Evolutionary conservation across 2,329 filamentous ascomycete genomes (phyloP).

Genomic region (Sporothrix sp.): DNA sequence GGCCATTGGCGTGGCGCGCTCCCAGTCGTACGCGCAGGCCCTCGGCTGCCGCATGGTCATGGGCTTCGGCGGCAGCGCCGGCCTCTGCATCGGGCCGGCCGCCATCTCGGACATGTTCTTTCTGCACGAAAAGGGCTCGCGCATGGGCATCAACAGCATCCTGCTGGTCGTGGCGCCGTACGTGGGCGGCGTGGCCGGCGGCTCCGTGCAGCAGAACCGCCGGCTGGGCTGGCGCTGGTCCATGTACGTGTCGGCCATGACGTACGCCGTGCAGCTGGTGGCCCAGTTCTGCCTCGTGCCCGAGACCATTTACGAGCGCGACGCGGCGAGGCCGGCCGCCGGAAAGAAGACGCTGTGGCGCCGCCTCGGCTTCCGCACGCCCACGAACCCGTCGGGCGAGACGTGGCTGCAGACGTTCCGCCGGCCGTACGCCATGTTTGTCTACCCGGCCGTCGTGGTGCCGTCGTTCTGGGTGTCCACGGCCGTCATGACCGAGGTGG

Average conservation of each 20-base stretch:
- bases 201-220: conserved; percentile 13
- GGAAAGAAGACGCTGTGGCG: conserved; percentile 3
- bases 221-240: conserved; percentile 16
- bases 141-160: conserved; percentile 16
- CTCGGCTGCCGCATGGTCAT: conserved; percentile 16
- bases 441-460: conserved; percentile 16
- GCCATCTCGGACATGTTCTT: conserved; percentile 18
- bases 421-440: conserved; percentile 16
- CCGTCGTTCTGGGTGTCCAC: conserved; percentile 16
- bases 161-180: conserved; percentile 16
- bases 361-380: conserved; percentile 15
- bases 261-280: conserved; percentile 8
- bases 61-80: conserved; percentile 15
- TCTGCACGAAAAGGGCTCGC: conserved; percentile 16
- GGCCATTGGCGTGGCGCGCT: conserved; percentile 14
- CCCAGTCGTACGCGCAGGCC: conserved; percentile 11
- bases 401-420: conserved; percentile 15
- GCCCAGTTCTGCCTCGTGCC: conserved; percentile 14
- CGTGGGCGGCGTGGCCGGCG: conserved; percentile 15
- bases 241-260: conserved; percentile 16
- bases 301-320: conserved; percentile 16
- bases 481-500: conserved; percentile 17
- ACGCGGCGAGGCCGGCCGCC: background rate
- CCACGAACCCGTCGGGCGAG: conserved; percentile 14
- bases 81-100: conserved; percentile 14